These are phyloP conservation scores for Petunia axillaris DNA, from an alignment of 257 asterid genomes.

Conservation along the genomic window DNA sequence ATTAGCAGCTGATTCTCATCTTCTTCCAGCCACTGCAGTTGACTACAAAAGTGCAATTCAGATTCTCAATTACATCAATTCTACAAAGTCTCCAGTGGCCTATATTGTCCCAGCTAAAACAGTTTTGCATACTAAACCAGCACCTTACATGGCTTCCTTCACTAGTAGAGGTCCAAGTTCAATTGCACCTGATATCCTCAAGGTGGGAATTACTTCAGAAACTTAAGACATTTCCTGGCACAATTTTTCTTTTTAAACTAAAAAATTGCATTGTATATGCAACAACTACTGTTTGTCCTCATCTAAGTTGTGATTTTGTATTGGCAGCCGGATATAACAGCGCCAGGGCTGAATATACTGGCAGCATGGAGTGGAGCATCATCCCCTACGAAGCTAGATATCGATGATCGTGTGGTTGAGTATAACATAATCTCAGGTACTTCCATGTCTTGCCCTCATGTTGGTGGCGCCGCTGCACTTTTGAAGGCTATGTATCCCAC, in stretches of 20 bases:
- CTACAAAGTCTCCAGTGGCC: slow-evolving; percentile 41
- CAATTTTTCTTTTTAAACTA: no score
- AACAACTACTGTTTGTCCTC: background rate
- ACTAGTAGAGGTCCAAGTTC: slow-evolving; percentile 53
- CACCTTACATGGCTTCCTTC: slow-evolving; percentile 53
- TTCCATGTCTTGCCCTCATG: slow-evolving; percentile 95
- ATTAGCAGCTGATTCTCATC: slow-evolving; percentile 43
- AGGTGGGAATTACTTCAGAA: slow-evolving; percentile 34
- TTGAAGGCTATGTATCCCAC: slow-evolving; percentile 84
- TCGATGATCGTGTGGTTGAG: slow-evolving; percentile 62
- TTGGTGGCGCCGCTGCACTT: slow-evolving; percentile 73
- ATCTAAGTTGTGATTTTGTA: background rate
- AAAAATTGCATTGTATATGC: no score
- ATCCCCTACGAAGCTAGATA: slow-evolving; percentile 64
- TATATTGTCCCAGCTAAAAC: slow-evolving; percentile 38
- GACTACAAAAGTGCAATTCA: slow-evolving; percentile 30
- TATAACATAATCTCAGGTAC: slow-evolving; percentile 82
- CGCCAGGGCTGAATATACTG: slow-evolving; percentile 82
- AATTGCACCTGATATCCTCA: slow-evolving; percentile 43
- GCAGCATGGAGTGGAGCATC: slow-evolving; percentile 98
- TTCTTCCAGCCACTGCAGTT: slow-evolving; percentile 55
- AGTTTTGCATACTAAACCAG: slow-evolving; percentile 34
- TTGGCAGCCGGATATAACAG: slow-evolving; percentile 88
- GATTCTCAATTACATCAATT: slow-evolving; percentile 38
- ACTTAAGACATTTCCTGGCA: background rate